Evolutionary conservation across 2,329 filamentous ascomycete genomes (phyloP), one percentile per base, ranked within the genome.

Genomic region (Colletotrichum liriopes): DNA sequence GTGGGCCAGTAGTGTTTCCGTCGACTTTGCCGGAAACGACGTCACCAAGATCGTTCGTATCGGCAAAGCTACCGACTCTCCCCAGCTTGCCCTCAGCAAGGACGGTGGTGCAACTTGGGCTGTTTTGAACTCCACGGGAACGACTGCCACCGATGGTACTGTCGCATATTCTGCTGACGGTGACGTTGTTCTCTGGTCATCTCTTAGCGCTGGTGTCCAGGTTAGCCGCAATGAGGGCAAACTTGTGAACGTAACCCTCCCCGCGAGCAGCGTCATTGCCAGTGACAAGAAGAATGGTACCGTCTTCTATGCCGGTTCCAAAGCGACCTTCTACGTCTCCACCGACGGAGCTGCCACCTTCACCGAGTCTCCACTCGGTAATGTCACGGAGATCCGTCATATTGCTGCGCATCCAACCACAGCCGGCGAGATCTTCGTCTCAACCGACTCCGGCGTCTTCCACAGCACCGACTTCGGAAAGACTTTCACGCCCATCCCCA

Each of bases 351-450:
- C 83, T 0, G 75, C 80, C 0, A 85, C 84, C 9, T 90, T 90
- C 74, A 75, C 81, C 5, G 76, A 81, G 12, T 32, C 55, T 8
- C 80, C 81, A 2, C 77, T 88, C 0, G 80, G 78, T 3, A 80
- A 81, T n/a, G 83, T 82, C 3, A 83, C 79, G 2, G 77, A 81
- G 23, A 81, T 92, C 68, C 90, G 90, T 49, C 85, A 86, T 43
- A 84, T 93, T 12, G 88, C 87, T 20, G 84, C 84, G 0, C 85
- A 91, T 73, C 90, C 90, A 0, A 84, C 86, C 7, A 82, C 84
- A 9, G 88, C 89, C 0, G 91, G 92, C 16, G 88, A 91, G 59
- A 85, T 93, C 59, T 89, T 86, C 79, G 88, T 88, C 1, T 89
- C 88, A 1, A 90, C 88, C 0, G 83, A 89, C 65, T 79, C 76